Conservation (phyloP, 176 grass and related monocot genomes). For the Tillandsia fasciculata region DNA sequence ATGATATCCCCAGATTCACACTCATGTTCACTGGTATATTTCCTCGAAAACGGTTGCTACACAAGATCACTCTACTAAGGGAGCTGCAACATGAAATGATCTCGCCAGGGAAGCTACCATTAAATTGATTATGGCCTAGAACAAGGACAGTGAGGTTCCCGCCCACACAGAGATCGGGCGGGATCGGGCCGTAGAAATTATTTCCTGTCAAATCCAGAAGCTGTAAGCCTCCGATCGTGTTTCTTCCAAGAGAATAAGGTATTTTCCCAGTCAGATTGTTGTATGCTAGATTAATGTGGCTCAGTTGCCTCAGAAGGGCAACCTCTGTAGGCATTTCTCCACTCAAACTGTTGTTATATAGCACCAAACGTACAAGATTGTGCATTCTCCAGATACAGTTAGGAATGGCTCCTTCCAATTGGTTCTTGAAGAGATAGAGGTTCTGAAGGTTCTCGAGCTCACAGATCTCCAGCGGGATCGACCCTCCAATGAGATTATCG, state of each 20-base stretch:
- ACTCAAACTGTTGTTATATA: slow-evolving; percentile 31
- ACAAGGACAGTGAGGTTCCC: slow-evolving; percentile 29
- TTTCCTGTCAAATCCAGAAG: slow-evolving; percentile 37
- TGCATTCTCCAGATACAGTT: slow-evolving; percentile 27
- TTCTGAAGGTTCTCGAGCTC: slow-evolving; percentile 16
- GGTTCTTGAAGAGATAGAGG: slow-evolving; percentile 36
- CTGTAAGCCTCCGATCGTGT: slow-evolving; percentile 31
- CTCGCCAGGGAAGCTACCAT: slow-evolving; percentile 19
- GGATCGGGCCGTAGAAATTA: slow-evolving; percentile 32
- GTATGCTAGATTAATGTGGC: slow-evolving; percentile 24
- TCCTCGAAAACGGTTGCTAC: slow-evolving; percentile 26
- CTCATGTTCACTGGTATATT: slow-evolving; percentile 21
- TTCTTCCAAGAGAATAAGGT: slow-evolving; percentile 33
- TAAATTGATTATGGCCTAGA: slow-evolving; percentile 39
- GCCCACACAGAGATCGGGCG: slow-evolving; percentile 32
- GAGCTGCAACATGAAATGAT: slow-evolving; percentile 27
- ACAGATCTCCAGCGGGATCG: slow-evolving; percentile 29
- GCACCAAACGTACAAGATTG: slow-evolving; percentile 20
- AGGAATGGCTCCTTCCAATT: slow-evolving; percentile 30
- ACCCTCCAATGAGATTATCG: slow-evolving; percentile 34
- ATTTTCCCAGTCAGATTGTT: slow-evolving; percentile 38
- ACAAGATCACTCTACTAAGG: slow-evolving; percentile 36
- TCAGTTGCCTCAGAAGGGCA: slow-evolving; percentile 31
- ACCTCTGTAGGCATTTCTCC: slow-evolving; percentile 41
- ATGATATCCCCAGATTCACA: slow-evolving; percentile 29